Percentiles rank a stretch among this genome's conserved stretches.
Conservation (phyloP, 345 rosid species). For the Cochlearia excelsa region DNA sequence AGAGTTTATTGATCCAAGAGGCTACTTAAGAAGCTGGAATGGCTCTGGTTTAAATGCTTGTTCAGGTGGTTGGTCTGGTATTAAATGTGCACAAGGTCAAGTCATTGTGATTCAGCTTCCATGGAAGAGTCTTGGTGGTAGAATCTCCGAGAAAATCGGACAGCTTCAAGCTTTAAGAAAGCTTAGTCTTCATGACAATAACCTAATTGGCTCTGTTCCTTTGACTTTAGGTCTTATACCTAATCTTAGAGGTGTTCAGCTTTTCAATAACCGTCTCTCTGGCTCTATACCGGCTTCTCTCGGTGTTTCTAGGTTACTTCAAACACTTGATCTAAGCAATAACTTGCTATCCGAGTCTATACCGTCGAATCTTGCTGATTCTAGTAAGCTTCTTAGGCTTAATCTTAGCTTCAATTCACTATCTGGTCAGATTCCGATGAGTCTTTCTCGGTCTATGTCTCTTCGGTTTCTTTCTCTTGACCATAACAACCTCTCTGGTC, state of each 20-base stretch:
- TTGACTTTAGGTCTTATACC: constrained; percentile 56
- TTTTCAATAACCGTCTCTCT: constrained; percentile 79
- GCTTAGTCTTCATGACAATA: constrained; percentile 84
- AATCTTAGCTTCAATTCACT: constrained; percentile 64
- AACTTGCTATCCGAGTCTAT: constrained; percentile 56
- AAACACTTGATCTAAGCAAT: constrained; percentile 68
- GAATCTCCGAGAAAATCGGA: constrained; percentile 73
- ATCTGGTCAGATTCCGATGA: constrained; percentile 48
- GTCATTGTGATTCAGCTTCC: constrained; percentile 90
- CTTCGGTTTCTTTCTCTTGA: constrained; percentile 55
- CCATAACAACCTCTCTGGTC: constrained; percentile 58
- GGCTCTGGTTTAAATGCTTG: constrained; percentile 68
- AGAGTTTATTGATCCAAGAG: constrained; percentile 64
- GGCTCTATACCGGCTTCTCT: constrained; percentile 74
- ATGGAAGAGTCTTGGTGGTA: constrained; percentile 82
- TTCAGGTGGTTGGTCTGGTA: constrained; percentile 88
- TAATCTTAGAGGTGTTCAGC: constrained; percentile 78
- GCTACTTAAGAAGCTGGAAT: constrained; percentile 78
- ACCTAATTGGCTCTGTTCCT: constrained; percentile 65
- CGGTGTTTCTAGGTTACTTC: constrained; percentile 70
- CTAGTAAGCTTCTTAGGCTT: constrained; percentile 58
- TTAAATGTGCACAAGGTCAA: constrained; percentile 88
- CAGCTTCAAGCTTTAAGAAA: constrained; percentile 77
- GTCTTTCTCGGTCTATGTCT: constrained; percentile 47
- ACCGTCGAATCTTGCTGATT: constrained; percentile 63